Conservation (phyloP, 257 asterid species). For the Thymus quinquecostatus region DNA sequence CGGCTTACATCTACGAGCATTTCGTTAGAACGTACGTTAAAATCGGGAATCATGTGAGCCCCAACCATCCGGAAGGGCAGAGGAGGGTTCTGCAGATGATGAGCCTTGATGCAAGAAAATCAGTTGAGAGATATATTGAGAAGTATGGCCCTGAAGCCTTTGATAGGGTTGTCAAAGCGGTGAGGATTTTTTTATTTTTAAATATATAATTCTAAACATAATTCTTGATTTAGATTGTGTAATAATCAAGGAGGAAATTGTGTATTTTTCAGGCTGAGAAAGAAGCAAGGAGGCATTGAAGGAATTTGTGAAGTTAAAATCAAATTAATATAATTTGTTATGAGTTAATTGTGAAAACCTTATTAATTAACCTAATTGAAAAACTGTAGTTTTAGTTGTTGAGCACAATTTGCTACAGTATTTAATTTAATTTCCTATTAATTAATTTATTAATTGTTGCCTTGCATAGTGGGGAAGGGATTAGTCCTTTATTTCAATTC, state of each 20-base stretch:
- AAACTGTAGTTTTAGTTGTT: no score
- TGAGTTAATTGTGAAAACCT: no score
- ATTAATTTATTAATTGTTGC: no score
- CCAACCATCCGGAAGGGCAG: slow-evolving; percentile 58
- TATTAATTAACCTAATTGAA: no score
- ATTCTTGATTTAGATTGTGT: neutral
- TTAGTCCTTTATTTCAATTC: no score
- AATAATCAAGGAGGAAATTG: neutral
- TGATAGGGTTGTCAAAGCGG: slow-evolving; percentile 76
- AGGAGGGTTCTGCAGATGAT: slow-evolving; percentile 83
- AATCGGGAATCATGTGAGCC: slow-evolving; percentile 56
- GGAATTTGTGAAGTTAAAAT: neutral
- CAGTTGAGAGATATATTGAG: slow-evolving; percentile 75
- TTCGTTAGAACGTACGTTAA: slow-evolving; percentile 62
- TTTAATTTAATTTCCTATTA: no score
- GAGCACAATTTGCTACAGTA: no score
- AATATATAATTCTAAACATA: no score
- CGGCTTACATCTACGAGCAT: slow-evolving; percentile 70
- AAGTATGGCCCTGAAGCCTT: slow-evolving; percentile 75
- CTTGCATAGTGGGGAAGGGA: no score
- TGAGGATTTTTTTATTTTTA: slow-evolving; percentile 22
- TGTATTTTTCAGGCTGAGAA: slow-evolving; percentile 70
- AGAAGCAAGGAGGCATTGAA: slow-evolving; percentile 73
- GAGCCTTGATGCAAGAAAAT: slow-evolving; percentile 82
- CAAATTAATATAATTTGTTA: no score